Conservation (phyloP, 2,329 filamentous ascomycete genomes). For the Fusarium sp. region DNA sequence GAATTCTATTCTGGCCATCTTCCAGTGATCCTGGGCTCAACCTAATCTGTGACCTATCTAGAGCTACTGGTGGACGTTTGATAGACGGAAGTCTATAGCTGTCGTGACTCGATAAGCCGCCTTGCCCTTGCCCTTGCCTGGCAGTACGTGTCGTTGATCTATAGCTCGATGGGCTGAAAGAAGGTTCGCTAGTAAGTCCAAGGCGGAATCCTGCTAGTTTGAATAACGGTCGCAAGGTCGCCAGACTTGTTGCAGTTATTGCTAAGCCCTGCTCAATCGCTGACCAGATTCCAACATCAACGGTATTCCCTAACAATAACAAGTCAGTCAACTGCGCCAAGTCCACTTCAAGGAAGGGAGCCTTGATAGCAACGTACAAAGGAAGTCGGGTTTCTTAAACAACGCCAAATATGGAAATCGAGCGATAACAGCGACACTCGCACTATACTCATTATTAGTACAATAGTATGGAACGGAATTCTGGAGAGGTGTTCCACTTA, state of each 20-base stretch:
- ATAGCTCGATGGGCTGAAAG: slow-evolving; percentile 11
- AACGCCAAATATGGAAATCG: slow-evolving; percentile 50
- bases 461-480: accelerated
- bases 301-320: slow-evolving; percentile 45
- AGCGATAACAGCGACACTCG: slow-evolving; percentile 53
- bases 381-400: slow-evolving; percentile 52
- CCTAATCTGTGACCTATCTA: background rate
- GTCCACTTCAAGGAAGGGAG: accelerated
- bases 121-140: slow-evolving; percentile 26
- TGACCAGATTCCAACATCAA: slow-evolving; percentile 58
- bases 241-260: slow-evolving; percentile 56
- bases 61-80: background rate
- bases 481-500: slow-evolving; percentile 24
- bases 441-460: slow-evolving; percentile 41
- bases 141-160: background rate
- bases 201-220: slow-evolving; percentile 34
- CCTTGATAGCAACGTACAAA: slow-evolving; percentile 44
- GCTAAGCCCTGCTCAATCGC: slow-evolving; percentile 57
- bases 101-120: background rate
- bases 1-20: background rate
- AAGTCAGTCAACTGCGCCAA: background rate
- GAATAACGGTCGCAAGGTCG: slow-evolving; percentile 56
- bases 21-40: background rate
- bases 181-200: slow-evolving; percentile 21
- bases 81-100: slow-evolving; percentile 21